Conservation (phyloP, 2,329 filamentous ascomycete species). For the Colletotrichum spinosum region DNA sequence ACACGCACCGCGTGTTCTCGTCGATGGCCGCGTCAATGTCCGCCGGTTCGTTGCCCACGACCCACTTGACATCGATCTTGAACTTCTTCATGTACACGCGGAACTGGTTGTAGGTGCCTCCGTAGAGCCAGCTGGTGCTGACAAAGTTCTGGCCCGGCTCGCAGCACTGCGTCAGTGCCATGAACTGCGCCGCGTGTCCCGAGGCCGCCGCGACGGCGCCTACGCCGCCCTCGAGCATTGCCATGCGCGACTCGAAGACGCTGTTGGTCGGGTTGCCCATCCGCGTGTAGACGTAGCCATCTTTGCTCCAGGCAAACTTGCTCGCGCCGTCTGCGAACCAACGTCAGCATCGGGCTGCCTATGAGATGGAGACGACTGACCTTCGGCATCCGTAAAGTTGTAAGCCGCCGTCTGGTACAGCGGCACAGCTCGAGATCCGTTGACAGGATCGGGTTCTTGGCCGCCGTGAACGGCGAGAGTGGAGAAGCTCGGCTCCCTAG, state of each 20-base stretch:
- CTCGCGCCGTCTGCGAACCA: conserved; percentile 48
- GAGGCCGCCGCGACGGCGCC: conserved; percentile 87
- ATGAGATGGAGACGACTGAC: background rate
- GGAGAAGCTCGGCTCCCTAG: conserved; percentile 36
- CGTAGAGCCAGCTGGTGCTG: conserved; percentile 92
- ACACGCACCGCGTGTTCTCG: conserved; percentile 91
- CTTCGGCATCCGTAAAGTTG: conserved; percentile 38
- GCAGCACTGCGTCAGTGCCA: conserved; percentile 84
- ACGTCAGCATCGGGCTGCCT: conserved; percentile 14
- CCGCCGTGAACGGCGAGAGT: conserved; percentile 49
- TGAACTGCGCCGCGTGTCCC: conserved; percentile 92
- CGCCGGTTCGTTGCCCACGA: conserved; percentile 81
- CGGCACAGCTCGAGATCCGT: conserved; percentile 89
- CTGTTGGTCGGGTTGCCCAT: conserved; percentile 95
- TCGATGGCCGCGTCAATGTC: conserved; percentile 87
- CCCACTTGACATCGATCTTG: conserved; percentile 88
- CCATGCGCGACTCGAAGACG: conserved; percentile 95
- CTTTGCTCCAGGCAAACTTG: conserved; percentile 46
- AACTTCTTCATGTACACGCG: conserved; percentile 89
- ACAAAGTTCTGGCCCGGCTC: conserved; percentile 93
- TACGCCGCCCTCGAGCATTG: conserved; percentile 90
- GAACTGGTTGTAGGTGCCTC: conserved; percentile 97
- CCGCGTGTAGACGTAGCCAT: conserved; percentile 95
- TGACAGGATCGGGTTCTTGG: conserved; percentile 81
- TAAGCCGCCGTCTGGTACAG: conserved; percentile 86